Percentiles rank a stretch among this genome's conserved stretches.
Conservation (phyloP, 257 asterid species). For the Rubia yunnanensis region DNA sequence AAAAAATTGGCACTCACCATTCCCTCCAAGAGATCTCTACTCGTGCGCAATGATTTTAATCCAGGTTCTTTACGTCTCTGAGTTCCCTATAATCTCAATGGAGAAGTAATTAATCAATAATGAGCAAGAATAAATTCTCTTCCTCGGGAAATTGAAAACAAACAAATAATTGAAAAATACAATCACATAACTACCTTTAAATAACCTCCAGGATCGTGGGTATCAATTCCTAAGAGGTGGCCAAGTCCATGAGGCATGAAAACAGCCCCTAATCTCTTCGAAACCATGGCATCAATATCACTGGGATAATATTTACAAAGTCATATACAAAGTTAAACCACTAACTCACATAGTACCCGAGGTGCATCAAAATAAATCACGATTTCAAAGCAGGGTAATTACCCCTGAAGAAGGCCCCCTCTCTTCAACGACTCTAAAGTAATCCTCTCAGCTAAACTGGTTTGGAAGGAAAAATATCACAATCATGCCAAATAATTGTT, state of each 20-base stretch:
- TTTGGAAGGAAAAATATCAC: slow-evolving; percentile 14
- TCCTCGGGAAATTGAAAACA: background rate
- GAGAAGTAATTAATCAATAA: slow-evolving; percentile 5
- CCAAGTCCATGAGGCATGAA: slow-evolving; percentile 97
- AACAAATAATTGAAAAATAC: background rate
- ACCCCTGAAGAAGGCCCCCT: slow-evolving; percentile 73
- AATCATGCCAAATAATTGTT: slow-evolving; percentile 6
- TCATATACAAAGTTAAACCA: slow-evolving; percentile 4
- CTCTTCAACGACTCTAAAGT: slow-evolving; percentile 62
- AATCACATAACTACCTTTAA: slow-evolving; percentile 44
- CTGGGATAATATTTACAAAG: slow-evolving; percentile 31
- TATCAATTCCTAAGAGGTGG: slow-evolving; percentile 91
- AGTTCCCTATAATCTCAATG: slow-evolving; percentile 55
- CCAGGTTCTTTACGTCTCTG: slow-evolving; percentile 82
- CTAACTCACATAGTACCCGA: slow-evolving; percentile 1
- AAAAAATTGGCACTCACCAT: slow-evolving; percentile 43
- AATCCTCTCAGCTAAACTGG: slow-evolving; percentile 75
- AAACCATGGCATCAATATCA: slow-evolving; percentile 69
- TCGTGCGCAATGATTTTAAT: slow-evolving; percentile 67
- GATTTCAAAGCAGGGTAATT: slow-evolving; percentile 17
- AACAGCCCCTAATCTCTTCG: slow-evolving; percentile 75
- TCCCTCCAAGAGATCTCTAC: slow-evolving; percentile 81
- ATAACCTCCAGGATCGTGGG: slow-evolving; percentile 97
- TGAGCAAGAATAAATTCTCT: background rate
- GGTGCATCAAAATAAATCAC: slow-evolving; percentile 8